These are phyloP conservation scores for Meyerozyma guilliermondii DNA, from an alignment of 1,139 yeast species.

Conservation along the genomic window DNA sequence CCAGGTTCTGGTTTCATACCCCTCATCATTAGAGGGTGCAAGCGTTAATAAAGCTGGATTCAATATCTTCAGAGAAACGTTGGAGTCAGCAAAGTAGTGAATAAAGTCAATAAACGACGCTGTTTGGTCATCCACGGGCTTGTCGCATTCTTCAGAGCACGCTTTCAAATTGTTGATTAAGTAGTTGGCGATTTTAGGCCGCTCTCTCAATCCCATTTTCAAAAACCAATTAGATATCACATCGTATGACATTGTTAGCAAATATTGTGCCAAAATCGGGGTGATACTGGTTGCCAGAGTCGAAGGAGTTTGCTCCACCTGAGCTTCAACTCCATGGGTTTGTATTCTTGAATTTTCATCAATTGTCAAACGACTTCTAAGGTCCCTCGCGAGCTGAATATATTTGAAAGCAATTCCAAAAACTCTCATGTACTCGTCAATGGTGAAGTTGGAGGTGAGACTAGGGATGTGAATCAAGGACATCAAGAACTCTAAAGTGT, in stretches of 20 bases:
- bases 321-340: slow-evolving; percentile 40
- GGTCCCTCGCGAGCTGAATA: slow-evolving; percentile 65
- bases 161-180: slow-evolving; percentile 54
- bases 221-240: slow-evolving; percentile 74
- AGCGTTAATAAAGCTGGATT: slow-evolving; percentile 13
- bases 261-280: slow-evolving; percentile 53
- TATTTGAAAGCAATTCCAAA: slow-evolving; percentile 81
- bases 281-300: slow-evolving; percentile 40
- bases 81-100: slow-evolving; percentile 61
- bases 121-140: slow-evolving; percentile 45
- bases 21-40: slow-evolving; percentile 11
- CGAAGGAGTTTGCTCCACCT: slow-evolving; percentile 43
- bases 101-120: slow-evolving; percentile 67
- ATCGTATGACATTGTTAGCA: slow-evolving; percentile 58
- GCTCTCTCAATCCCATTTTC: slow-evolving; percentile 53
- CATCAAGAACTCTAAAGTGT: slow-evolving; percentile 69
- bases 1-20: slow-evolving; percentile 47
- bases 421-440: slow-evolving; percentile 73
- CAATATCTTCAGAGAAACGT: slow-evolving; percentile 50
- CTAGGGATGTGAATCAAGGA: slow-evolving; percentile 64
- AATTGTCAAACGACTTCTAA: slow-evolving; percentile 17
- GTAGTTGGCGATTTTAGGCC: slow-evolving; percentile 58
- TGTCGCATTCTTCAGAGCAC: slow-evolving; percentile 22
- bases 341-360: slow-evolving; percentile 11
- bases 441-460: slow-evolving; percentile 65